phyloP scores from a whole-genome alignment of 768 basidiomycete species.

The Suillus occidentalis region DNA sequence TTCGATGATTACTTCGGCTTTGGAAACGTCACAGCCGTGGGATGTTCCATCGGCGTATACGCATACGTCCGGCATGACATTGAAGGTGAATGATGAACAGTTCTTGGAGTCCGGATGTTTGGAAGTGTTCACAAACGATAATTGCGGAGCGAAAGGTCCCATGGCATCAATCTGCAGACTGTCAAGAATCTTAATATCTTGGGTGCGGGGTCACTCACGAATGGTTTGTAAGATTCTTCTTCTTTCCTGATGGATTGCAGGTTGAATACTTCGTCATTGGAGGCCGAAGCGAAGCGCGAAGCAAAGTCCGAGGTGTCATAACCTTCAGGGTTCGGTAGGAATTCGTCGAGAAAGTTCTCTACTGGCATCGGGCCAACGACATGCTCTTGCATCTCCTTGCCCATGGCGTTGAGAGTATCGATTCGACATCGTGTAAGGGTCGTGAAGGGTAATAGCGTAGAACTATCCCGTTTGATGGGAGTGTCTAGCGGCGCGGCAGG shows the following conservation, averaged over 20 bases:
- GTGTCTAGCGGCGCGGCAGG: not conserved
- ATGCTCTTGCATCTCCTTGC: conserved; percentile 1
- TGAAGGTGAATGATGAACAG: not conserved
- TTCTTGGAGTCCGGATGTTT: not conserved
- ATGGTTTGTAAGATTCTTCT: conserved; percentile 1
- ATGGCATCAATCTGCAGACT: conserved; percentile 5
- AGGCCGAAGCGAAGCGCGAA: not conserved
- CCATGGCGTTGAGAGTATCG: conserved; percentile 2
- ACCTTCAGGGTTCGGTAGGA: conserved; percentile 6
- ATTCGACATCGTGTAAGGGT: conserved; percentile 2
- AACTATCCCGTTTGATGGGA: not conserved
- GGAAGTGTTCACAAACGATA: conserved; percentile 1
- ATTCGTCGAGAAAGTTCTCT: conserved; percentile 5
- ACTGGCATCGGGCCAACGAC: conserved; percentile 10
- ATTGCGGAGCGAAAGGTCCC: conserved; percentile 4
- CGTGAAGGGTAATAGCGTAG: conserved; percentile 3
- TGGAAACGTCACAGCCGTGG: not conserved
- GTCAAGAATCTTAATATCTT: not conserved
- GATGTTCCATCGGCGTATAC: not conserved
- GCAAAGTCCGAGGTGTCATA: not conserved
- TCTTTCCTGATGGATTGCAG: not conserved
- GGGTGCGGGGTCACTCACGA: not conserved
- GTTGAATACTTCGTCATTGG: not conserved
- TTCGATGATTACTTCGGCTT: conserved; percentile 9
- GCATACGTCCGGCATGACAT: conserved; percentile 8